These are phyloP conservation scores for Entomortierella parvispora DNA, from an alignment of 192 early-diverging fungal species.

Conservation along the genomic window DNA sequence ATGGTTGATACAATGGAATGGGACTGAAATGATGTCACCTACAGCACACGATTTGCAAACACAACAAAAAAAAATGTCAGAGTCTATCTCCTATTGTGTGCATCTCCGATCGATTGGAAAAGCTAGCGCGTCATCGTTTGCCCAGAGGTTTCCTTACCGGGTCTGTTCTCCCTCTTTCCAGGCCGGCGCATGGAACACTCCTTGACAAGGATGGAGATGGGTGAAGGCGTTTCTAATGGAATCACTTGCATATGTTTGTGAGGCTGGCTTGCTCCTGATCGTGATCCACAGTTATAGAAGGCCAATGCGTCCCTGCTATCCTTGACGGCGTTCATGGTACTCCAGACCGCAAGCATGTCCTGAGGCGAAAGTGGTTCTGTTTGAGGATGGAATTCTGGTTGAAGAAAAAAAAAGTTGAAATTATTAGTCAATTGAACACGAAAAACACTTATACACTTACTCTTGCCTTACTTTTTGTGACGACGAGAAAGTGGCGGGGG, in stretches of 20 bases:
- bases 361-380: conserved; percentile 56
- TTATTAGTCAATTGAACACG: too few species aligned
- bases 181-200: conserved; percentile 42
- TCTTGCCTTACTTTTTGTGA: conserved; percentile 61
- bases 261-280: conserved; percentile 65
- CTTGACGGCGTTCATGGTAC: conserved; percentile 36
- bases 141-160: conserved; percentile 33
- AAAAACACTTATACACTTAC: background rate
- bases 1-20: conserved; percentile 54
- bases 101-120: too few species aligned
- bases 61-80: too few species aligned
- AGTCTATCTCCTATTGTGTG: too few species aligned
- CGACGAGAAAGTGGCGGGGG: conserved; percentile 61
- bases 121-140: too few species aligned
- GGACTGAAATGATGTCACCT: conserved; percentile 62
- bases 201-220: conserved; percentile 54
- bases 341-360: conserved; percentile 58
- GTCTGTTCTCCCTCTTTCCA: conserved; percentile 46
- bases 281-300: conserved; percentile 67
- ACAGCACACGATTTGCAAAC: background rate
- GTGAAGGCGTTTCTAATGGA: conserved; percentile 51
- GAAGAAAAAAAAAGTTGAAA: background rate
- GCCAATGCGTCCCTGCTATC: conserved; percentile 41
- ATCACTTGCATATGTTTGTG: conserved; percentile 72
- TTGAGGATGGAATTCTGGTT: conserved; percentile 61